Percentiles rank a stretch among this genome's conserved stretches.
These are phyloP conservation scores for Calonectria leucothoes DNA, from an alignment of 2,329 filamentous ascomycete species.

Conservation along the genomic window DNA sequence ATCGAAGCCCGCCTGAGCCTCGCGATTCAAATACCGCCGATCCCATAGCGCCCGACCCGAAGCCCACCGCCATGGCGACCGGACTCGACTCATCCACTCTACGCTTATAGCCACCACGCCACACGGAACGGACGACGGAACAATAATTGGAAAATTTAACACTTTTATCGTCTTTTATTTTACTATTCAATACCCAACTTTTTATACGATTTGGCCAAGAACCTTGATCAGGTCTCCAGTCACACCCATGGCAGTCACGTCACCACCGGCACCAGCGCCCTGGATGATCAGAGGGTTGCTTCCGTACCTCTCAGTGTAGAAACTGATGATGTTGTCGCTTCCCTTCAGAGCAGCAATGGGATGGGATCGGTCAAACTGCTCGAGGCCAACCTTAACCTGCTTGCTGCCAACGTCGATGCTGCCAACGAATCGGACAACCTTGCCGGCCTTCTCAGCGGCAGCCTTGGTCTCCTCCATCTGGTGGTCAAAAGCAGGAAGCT, in stretches of 20 bases:
- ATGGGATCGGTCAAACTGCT: constrained; percentile 88
- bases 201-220: constrained; percentile 72
- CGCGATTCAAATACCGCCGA: constrained; percentile 28
- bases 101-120: constrained; percentile 26
- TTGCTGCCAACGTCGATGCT: constrained; percentile 88
- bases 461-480: constrained; percentile 90
- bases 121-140: constrained; percentile 12
- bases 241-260: constrained; percentile 98
- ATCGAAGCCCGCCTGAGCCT: constrained; percentile 25
- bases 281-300: constrained; percentile 93
- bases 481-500: constrained; percentile 84
- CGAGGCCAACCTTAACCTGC: constrained; percentile 89
- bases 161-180: constrained; percentile 32
- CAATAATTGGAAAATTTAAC: constrained; percentile 6
- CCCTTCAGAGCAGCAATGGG: constrained; percentile 96
- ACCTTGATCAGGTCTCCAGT: constrained; percentile 94
- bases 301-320: constrained; percentile 96
- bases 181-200: constrained; percentile 27
- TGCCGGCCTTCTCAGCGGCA: constrained; percentile 87
- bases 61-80: constrained; percentile 36
- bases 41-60: constrained; percentile 30
- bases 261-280: constrained; percentile 92
- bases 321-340: constrained; percentile 98
- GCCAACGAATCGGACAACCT: constrained; percentile 94
- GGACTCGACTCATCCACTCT: constrained; percentile 37